Evolutionary conservation across 495 filamentous ascomycete species (phyloP), one percentile per base, ranked within the genome.

Genomic region (Paragyromitra xinjiangensis): DNA sequence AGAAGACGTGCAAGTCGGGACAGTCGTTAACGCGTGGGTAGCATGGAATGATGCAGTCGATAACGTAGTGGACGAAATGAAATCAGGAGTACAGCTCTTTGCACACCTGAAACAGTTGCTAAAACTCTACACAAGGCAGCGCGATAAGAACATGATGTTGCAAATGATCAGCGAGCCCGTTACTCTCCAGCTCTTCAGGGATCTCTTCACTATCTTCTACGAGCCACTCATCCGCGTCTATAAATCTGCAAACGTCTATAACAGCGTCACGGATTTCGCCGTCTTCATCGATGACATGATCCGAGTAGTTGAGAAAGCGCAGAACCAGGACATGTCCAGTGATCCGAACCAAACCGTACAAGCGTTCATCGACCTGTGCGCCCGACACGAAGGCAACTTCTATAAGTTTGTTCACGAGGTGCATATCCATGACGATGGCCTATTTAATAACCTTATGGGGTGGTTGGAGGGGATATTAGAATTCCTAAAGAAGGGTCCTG

Each of bases 341-440:
- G 95, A 99, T 82, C 95, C 95, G 14, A 99, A 99, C 84, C 94
- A 97, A 85, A 99, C 95, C 0, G 95, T 99, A n/a, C 95, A 99
- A 83, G 88, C 93, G 45, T 99, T 99, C 83, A 99, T 98, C 83
- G 96, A 99, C 83, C 89, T 99, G 53, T 99, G 95, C 83, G 92
- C 93, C 71, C 90, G 95, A 16, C 95, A 99, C 83, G 91, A 99
- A 84, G 89, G 93, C 82, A 94, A 96, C 86, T 97, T 99, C 83
- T 99, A 99, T 87, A 98, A 97, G 82, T 99, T 99, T 82, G 90
- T 99, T 2, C 95, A 99, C 81, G 96, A 99, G 84, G 95, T 98
- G 0, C 95, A 99, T 83, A 89, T 92, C n/a, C 95, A 99, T 83
- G 95, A 99, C 83, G 94, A 99, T 79, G 95, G 95, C 5, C 89